A percentile compares a stretch with the other conserved stretches of the same genome.
Evolutionary conservation across 495 filamentous ascomycete genomes (phyloP).

Genomic region (Podospora appendiculata): DNA sequence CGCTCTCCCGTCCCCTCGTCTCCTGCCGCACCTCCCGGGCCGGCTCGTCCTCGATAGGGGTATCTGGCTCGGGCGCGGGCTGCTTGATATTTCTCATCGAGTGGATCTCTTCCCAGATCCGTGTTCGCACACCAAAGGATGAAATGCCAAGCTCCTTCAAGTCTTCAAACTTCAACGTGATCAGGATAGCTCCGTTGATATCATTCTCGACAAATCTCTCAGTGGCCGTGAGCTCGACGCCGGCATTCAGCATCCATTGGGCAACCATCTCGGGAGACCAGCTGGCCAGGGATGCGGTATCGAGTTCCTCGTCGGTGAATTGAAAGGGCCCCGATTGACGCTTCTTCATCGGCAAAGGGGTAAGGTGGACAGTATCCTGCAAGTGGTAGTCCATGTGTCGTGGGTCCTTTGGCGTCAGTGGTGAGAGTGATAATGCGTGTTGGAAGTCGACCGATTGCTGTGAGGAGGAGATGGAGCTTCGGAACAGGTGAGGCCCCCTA

Average conservation of each 20-base stretch:
- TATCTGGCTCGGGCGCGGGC: constrained; percentile 45
- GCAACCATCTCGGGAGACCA: constrained; percentile 76
- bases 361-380: constrained; percentile 23
- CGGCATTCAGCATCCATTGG: constrained; percentile 65
- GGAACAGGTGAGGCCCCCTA: constrained; percentile 82
- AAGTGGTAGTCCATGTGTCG: constrained; percentile 26
- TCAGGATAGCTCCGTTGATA: constrained; percentile 76
- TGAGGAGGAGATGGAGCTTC: constrained; percentile 44
- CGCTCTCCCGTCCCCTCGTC: constrained; percentile 28
- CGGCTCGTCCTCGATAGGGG: constrained; percentile 48
- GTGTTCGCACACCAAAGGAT: constrained; percentile 88
- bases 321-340: constrained; percentile 32
- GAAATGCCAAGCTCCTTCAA: constrained; percentile 87
- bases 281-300: constrained; percentile 45
- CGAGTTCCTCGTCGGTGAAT: constrained; percentile 47
- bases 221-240: constrained; percentile 64
- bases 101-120: constrained; percentile 78
- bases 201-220: constrained; percentile 84
- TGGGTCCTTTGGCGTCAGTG: constrained; percentile 42
- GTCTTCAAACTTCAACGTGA: constrained; percentile 82
- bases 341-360: constrained; percentile 22
- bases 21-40: constrained; percentile 35
- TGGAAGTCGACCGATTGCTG: constrained; percentile 45
- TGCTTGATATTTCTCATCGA: constrained; percentile 54
- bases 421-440: constrained; percentile 59